phyloP scores from a whole-genome alignment of 2,329 filamentous ascomycete genomes.

The Hansfordia pulvinata region DNA sequence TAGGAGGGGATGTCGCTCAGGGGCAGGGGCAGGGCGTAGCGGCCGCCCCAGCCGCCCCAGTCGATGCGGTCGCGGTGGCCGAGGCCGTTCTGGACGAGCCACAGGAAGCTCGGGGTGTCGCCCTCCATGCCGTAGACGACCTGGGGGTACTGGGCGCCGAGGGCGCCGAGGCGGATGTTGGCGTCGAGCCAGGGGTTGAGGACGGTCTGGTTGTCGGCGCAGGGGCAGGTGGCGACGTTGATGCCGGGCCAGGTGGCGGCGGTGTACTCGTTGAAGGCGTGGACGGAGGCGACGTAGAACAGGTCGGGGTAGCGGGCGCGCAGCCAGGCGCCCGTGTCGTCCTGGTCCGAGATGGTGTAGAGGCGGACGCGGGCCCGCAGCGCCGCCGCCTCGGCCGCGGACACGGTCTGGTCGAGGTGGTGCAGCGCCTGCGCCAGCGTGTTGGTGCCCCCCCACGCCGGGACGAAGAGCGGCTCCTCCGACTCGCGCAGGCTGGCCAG shows the following conservation, averaged over 20 bases:
- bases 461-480: constrained; percentile 29
- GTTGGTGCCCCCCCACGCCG: constrained; percentile 35
- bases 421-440: constrained; percentile 30
- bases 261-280: constrained; percentile 41
- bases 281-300: constrained; percentile 40
- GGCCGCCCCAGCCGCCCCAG: constrained; percentile 29
- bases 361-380: constrained; percentile 29
- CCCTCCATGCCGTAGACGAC: constrained; percentile 31
- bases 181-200: constrained; percentile 29
- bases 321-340: constrained; percentile 43
- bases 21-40: constrained; percentile 26
- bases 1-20: constrained; percentile 27
- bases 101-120: constrained; percentile 27
- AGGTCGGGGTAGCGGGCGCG: constrained; percentile 36
- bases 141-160: constrained; percentile 24
- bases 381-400: constrained; percentile 12
- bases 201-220: constrained; percentile 25
- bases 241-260: constrained; percentile 43
- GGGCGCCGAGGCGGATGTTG: constrained; percentile 26
- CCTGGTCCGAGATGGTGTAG: constrained; percentile 46
- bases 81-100: constrained; percentile 29
- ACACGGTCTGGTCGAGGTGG: constrained; percentile 18
- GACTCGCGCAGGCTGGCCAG: constrained; percentile 22
- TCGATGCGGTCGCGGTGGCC: constrained; percentile 24
- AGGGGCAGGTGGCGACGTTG: constrained; percentile 25